Evolutionary conservation across 1,284 basidiomycete species (phyloP).

Genomic region (Microbotryum saponariae): DNA sequence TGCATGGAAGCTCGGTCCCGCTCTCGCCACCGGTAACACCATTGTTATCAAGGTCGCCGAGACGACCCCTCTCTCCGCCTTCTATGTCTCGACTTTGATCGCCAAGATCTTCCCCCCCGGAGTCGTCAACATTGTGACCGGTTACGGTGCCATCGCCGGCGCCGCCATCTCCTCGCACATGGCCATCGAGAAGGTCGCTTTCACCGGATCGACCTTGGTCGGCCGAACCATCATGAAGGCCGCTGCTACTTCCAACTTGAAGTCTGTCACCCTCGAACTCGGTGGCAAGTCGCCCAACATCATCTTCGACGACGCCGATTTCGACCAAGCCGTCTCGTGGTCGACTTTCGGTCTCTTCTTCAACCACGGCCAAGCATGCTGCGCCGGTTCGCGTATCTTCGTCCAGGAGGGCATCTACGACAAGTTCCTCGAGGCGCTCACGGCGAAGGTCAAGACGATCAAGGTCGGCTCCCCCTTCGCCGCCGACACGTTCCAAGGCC

Average conservation of each 20-base stretch:
- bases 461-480: conserved; percentile 76
- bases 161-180: conserved; percentile 62
- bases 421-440: conserved; percentile 55
- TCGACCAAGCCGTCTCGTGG: conserved; percentile 76
- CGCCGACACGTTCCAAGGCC: conserved; percentile 65
- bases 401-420: conserved; percentile 72
- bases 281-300: conserved; percentile 82
- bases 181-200: conserved; percentile 48
- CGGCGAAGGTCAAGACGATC: conserved; percentile 50
- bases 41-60: conserved; percentile 66
- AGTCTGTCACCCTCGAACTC: conserved; percentile 86
- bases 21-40: conserved; percentile 73
- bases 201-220: conserved; percentile 59
- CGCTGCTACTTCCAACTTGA: conserved; percentile 74
- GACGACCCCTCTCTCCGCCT: conserved; percentile 74
- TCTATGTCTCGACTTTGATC: conserved; percentile 36
- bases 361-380: conserved; percentile 78
- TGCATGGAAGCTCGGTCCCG: conserved; percentile 72
- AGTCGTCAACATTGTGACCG: conserved; percentile 53
- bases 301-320: conserved; percentile 47
- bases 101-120: conserved; percentile 82
- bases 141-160: conserved; percentile 73
- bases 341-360: conserved; percentile 57
- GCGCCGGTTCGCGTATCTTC: conserved; percentile 75
- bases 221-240: conserved; percentile 79